phyloP scores from a whole-genome alignment of 805 yeast species.

The Blastobotrys robertii region DNA sequence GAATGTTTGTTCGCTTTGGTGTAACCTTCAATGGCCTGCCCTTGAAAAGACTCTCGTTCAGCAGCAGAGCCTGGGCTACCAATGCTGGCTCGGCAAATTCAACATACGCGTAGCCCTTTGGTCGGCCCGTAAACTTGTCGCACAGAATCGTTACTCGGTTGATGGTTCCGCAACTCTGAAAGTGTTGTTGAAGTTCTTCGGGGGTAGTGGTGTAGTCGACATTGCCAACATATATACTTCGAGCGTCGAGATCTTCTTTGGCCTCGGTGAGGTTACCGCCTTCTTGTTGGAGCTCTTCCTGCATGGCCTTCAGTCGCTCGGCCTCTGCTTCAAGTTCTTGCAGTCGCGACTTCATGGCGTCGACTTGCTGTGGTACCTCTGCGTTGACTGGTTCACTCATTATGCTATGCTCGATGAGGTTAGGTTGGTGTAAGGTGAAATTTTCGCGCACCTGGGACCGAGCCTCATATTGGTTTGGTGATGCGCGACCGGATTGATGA shows the following conservation, averaged over 20 bases:
- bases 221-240: conserved; percentile 74
- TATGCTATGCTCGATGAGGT: neutral
- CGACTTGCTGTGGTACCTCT: conserved; percentile 16
- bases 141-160: conserved; percentile 70
- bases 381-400: neutral
- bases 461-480: too few species aligned
- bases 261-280: conserved; percentile 35
- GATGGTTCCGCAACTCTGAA: conserved; percentile 59
- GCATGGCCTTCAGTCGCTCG: conserved; percentile 49
- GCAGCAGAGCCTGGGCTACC: conserved; percentile 53
- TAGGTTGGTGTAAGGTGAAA: too few species aligned
- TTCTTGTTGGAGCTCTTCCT: conserved; percentile 37
- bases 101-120: conserved; percentile 81
- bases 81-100: conserved; percentile 65
- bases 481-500: too few species aligned
- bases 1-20: conserved; percentile 74
- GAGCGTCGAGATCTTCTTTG: conserved; percentile 60
- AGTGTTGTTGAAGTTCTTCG: conserved; percentile 67
- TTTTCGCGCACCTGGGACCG: too few species aligned
- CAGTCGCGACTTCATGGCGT: conserved; percentile 36
- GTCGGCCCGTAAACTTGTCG: conserved; percentile 67
- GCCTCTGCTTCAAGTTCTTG: conserved; percentile 56
- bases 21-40: conserved; percentile 66
- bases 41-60: conserved; percentile 56
- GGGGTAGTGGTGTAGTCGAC: conserved; percentile 76